Evolutionary conservation across 2,329 filamentous ascomycete species (phyloP).

Genomic region (Fusarium keratoplasticum): DNA sequence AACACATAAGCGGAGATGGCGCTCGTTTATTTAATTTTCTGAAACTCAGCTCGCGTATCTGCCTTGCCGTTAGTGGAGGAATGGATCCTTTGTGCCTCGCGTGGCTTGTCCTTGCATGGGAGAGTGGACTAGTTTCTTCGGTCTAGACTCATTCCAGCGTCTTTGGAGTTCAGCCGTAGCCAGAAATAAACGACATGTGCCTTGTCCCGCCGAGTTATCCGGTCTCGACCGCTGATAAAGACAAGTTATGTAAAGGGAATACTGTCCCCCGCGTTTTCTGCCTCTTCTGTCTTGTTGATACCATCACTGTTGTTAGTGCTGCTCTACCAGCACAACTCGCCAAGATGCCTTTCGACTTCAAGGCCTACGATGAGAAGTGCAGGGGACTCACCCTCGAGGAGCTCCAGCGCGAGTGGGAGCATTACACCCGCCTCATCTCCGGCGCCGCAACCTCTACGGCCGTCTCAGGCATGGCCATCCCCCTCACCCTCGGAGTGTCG

Average conservation of each 20-base stretch:
- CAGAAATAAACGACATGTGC: neutral
- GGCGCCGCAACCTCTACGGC: slow-evolving; percentile 55
- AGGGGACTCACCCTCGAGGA: slow-evolving; percentile 50
- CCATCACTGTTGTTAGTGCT: neutral
- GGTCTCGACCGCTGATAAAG: neutral
- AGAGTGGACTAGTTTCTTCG: neutral
- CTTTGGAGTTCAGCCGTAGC: neutral
- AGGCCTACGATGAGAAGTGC: slow-evolving; percentile 54
- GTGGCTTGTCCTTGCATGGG: neutral
- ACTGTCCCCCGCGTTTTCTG: neutral
- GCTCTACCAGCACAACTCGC: neutral
- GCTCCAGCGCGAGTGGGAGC: slow-evolving; percentile 56
- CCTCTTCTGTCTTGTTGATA: slow-evolving; percentile 1
- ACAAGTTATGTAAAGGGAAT: neutral
- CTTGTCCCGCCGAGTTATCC: neutral
- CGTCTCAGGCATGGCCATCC: slow-evolving; percentile 53
- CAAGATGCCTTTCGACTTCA: slow-evolving; percentile 55
- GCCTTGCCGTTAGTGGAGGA: neutral
- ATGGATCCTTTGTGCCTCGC: neutral
- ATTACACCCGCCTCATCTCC: slow-evolving; percentile 55
- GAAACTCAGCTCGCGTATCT: neutral
- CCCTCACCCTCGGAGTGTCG: slow-evolving; percentile 53
- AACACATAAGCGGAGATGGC: neutral
- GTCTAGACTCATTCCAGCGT: neutral
- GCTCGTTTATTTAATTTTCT: neutral